phyloP scores from a whole-genome alignment of 371 early-diverging fungal genomes.

The Nematocida displodere region DNA sequence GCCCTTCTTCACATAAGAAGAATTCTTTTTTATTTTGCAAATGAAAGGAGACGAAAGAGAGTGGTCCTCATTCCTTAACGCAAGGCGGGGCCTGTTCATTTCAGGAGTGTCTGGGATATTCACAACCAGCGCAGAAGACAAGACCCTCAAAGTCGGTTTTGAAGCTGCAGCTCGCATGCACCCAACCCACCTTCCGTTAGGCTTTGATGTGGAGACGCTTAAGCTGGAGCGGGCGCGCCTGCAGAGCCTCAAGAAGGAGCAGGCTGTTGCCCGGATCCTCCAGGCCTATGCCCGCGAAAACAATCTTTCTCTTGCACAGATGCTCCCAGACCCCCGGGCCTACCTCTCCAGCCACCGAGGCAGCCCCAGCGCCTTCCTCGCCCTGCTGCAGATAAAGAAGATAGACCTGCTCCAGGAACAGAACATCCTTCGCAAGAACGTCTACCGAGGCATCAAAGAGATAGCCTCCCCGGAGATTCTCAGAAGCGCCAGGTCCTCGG shows the following conservation, averaged over 20 bases:
- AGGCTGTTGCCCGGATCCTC: slow-evolving; percentile 11
- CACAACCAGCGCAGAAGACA: slow-evolving; percentile 41
- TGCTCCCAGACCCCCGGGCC: slow-evolving; percentile 3
- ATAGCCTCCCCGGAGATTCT: slow-evolving; percentile 40
- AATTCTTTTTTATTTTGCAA: slow-evolving; percentile 33
- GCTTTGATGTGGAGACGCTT: slow-evolving; percentile 45
- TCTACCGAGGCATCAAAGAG: slow-evolving; percentile 41
- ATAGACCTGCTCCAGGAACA: slow-evolving; percentile 24
- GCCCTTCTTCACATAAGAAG: slow-evolving; percentile 71
- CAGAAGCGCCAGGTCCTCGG: slow-evolving; percentile 1
- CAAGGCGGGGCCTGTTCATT: slow-evolving; percentile 31
- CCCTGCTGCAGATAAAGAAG: slow-evolving; percentile 40
- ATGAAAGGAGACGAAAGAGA: slow-evolving; percentile 50
- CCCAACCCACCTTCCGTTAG: slow-evolving; percentile 41
- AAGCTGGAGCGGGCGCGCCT: slow-evolving; percentile 28
- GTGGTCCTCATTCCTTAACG: slow-evolving; percentile 41
- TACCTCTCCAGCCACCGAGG: neutral
- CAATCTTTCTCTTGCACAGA: neutral
- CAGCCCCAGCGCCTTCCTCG: slow-evolving; percentile 2
- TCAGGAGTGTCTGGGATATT: slow-evolving; percentile 50
- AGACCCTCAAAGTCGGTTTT: slow-evolving; percentile 41
- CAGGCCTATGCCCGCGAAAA: slow-evolving; percentile 13
- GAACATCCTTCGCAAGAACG: slow-evolving; percentile 31
- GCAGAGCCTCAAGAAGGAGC: neutral
- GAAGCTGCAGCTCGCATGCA: slow-evolving; percentile 45